Evolutionary conservation across 2,329 filamentous ascomycete genomes (phyloP).

Genomic region (Colletotrichum lini): DNA sequence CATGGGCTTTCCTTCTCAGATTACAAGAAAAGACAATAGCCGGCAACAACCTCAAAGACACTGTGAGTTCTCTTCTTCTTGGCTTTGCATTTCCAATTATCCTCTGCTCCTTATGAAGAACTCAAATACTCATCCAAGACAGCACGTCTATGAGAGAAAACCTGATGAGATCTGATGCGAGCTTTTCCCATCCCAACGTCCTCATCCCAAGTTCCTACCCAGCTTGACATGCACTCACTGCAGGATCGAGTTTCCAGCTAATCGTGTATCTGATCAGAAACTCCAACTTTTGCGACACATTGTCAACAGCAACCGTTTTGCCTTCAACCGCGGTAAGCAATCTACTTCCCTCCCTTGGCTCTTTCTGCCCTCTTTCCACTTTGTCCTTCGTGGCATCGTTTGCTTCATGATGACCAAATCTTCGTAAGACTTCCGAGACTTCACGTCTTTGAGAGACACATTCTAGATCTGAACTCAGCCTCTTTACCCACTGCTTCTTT

Average conservation of each 20-base stretch:
- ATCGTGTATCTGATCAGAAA: neutral
- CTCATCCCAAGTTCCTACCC: neutral
- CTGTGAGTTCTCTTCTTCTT: no score
- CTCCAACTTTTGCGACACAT: rapidly evolving
- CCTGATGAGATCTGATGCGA: neutral
- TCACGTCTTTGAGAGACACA: neutral
- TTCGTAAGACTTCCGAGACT: conserved; percentile 2
- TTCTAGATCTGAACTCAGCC: neutral
- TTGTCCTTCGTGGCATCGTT: neutral
- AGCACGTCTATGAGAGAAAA: neutral
- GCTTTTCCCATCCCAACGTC: neutral
- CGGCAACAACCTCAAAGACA: no score
- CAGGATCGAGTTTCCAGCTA: neutral
- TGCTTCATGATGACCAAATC: neutral
- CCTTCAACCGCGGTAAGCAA: neutral
- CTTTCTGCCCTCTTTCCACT: neutral
- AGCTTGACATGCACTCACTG: neutral
- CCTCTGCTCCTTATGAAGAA: no score
- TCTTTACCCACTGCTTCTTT: no score
- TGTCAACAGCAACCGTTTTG: neutral
- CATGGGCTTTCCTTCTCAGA: no score
- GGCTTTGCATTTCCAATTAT: no score
- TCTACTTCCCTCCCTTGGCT: neutral
- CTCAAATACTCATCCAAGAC: no score
- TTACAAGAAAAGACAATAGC: no score